Percentiles rank a stretch among this genome's conserved stretches.
Evolutionary conservation across 768 basidiomycete genomes (phyloP).

Genomic region (Gelatoporia subvermispora): DNA sequence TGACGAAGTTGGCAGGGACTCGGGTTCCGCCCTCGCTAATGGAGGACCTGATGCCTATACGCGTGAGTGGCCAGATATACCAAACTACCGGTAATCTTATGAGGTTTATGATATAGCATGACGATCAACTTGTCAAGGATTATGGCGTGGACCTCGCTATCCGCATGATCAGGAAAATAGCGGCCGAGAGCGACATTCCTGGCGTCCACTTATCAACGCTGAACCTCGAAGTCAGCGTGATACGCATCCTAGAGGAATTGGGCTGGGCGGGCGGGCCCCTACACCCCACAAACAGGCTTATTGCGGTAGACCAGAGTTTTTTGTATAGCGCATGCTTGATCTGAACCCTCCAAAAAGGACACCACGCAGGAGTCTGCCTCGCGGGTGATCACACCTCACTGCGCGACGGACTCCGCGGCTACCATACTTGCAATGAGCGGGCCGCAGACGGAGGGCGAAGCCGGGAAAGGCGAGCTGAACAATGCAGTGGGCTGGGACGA

Average conservation of each 20-base stretch:
- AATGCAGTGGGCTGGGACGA: slow-evolving; percentile 86
- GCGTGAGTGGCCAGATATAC: slow-evolving; percentile 41
- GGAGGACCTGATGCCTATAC: slow-evolving; percentile 66
- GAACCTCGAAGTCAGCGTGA: slow-evolving; percentile 95
- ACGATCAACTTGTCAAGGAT: slow-evolving; percentile 91
- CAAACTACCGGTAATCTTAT: not conserved
- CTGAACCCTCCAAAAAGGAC: slow-evolving; percentile 25
- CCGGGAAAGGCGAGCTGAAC: slow-evolving; percentile 69
- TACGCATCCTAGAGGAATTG: slow-evolving; percentile 74
- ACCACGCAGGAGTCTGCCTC: slow-evolving; percentile 22
- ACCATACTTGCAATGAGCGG: slow-evolving; percentile 43
- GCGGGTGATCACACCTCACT: slow-evolving; percentile 57
- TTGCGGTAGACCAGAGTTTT: slow-evolving; percentile 39
- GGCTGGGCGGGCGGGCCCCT: slow-evolving; percentile 54
- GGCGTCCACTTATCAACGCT: slow-evolving; percentile 95
- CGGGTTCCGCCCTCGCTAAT: slow-evolving; percentile 66
- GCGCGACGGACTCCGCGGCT: slow-evolving; percentile 60
- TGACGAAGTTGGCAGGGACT: slow-evolving; percentile 85
- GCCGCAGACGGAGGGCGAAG: slow-evolving; percentile 48
- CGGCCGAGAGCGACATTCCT: slow-evolving; percentile 47
- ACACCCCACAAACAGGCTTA: slow-evolving; percentile 56
- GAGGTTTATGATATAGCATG: slow-evolving; percentile 49
- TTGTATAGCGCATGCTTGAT: slow-evolving; percentile 1
- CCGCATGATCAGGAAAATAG: slow-evolving; percentile 65
- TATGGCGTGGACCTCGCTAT: slow-evolving; percentile 88